Evolutionary conservation across 176 grass and related monocot genomes (phyloP), one percentile per base, ranked within the genome.

Genomic region (Calamus simplicifolius): DNA sequence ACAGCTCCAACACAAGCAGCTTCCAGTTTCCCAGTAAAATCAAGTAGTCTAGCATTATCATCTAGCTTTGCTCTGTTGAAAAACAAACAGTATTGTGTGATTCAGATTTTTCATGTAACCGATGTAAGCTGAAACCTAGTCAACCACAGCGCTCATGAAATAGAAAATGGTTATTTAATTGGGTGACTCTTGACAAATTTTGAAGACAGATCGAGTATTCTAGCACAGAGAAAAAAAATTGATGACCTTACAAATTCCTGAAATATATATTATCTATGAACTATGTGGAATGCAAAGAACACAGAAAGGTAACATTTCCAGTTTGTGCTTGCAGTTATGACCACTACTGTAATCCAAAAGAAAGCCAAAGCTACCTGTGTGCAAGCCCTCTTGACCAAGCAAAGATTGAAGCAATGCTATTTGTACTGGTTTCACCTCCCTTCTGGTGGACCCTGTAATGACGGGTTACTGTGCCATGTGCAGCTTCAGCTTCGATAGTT

Each of bases 391-490:
- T 73, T 1, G 86, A 81, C 86, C 86, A 85, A 25, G 86, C 81
- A 78, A 90, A 90, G 69, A 85, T 90, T 52, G 86, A 90, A 35
- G 86, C 86, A 52, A 90, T 90, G 71, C 86, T 90, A 55, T 90
- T 90, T 75, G 86, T 90, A 79, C 86, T 82, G 57, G 86, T 90
- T 79, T 90, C 78, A 2, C 86, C 81, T 52, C 81, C 86, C 62
- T 79, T 90, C 69, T 82, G 61, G 61, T 90, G 78, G 18, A 90
- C 81, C 16, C 81, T 58, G 27, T 72, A 85, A 63, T 90, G 86
- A 21, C 81, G 71, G 14, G 81, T 90, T 25, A 90, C 81, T 52
- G 86, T 90, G 63, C 86, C 86, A 66, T 90, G 81, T 58, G 86
- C 86, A 78, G 86, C 86, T 81, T 90, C 81, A 72, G 86, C 78